Percentiles rank a stretch among this genome's conserved stretches.
Conservation (phyloP, 306 rosid genomes). For the Cicer arietinum region DNA sequence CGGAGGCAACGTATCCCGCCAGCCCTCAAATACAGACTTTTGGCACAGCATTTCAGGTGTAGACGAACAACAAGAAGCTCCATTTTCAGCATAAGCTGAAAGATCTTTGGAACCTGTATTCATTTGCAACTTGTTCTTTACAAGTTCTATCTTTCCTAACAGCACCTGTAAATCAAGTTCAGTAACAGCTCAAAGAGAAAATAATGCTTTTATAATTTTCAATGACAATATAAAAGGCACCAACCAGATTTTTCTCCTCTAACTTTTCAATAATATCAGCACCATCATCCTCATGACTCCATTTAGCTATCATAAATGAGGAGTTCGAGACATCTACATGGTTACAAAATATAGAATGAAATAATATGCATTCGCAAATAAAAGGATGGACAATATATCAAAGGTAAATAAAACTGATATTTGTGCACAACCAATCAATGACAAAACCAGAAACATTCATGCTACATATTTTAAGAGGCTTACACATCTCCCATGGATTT, state of each 20-base stretch:
- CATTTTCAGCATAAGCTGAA: constrained; percentile 41
- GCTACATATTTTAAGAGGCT: constrained; percentile 3
- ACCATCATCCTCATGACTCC: constrained; percentile 54
- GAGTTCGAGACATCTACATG: constrained; percentile 70
- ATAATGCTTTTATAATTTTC: neutral
- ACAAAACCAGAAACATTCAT: neutral
- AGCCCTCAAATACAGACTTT: constrained; percentile 56
- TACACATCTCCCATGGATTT: neutral
- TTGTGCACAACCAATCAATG: neutral
- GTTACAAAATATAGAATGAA: constrained; percentile 6
- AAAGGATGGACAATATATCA: neutral
- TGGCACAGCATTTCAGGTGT: constrained; percentile 53
- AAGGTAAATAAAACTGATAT: constrained; percentile 6
- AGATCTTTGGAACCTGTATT: constrained; percentile 43
- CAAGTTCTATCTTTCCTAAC: constrained; percentile 53
- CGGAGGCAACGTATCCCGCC: constrained; percentile 67
- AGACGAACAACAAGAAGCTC: constrained; percentile 62
- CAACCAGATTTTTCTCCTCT: constrained; percentile 68
- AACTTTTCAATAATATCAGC: constrained; percentile 50
- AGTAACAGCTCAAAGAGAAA: constrained; percentile 18
- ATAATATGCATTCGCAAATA: neutral
- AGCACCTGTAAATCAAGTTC: constrained; percentile 56
- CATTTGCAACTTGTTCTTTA: constrained; percentile 53
- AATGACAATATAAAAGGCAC: constrained; percentile 33
- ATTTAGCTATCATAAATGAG: constrained; percentile 53